These are phyloP conservation scores for Penicillium sp. DNA, from an alignment of 2,329 filamentous ascomycete species.

Conservation along the genomic window DNA sequence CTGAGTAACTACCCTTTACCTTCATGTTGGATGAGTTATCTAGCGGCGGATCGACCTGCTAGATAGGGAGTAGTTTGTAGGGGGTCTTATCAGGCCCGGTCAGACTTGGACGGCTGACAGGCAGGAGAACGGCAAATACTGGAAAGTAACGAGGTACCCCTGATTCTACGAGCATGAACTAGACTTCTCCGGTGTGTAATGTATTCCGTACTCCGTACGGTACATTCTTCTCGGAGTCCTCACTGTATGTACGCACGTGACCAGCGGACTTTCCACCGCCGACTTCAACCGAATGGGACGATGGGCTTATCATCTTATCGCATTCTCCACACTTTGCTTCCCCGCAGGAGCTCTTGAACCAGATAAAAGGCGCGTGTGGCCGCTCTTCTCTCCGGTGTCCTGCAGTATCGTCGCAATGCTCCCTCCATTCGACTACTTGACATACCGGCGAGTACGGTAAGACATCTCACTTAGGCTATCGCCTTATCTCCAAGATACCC, in stretches of 20 bases:
- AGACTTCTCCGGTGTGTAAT: not conserved
- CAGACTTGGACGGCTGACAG: not conserved
- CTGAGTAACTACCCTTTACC: not conserved
- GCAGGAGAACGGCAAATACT: too few relatives aligned
- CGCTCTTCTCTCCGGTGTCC: slow-evolving; percentile 7
- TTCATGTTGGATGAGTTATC: not conserved
- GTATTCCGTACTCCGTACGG: not conserved
- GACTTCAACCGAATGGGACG: slow-evolving; percentile 15
- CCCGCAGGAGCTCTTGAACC: slow-evolving; percentile 19
- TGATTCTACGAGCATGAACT: not conserved
- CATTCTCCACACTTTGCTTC: slow-evolving; percentile 23
- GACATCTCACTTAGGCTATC: slow-evolving; percentile 23
- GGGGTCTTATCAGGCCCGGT: slow-evolving; percentile 1
- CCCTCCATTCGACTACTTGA: slow-evolving; percentile 67
- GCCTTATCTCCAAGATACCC: too few relatives aligned
- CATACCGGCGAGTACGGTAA: slow-evolving; percentile 73
- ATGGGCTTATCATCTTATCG: slow-evolving; percentile 20
- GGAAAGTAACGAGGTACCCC: too few relatives aligned
- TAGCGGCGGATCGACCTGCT: slow-evolving; percentile 7
- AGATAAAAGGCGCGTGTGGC: slow-evolving; percentile 21
- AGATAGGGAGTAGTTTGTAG: not conserved
- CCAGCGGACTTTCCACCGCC: slow-evolving; percentile 23
- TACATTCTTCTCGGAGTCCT: too few relatives aligned
- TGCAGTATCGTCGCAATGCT: slow-evolving; percentile 42
- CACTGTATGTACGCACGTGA: not conserved